Base-by-base conservation (phyloP, 768 basidiomycete genomes). In the Paxillus ammoniavirescens region DNA sequence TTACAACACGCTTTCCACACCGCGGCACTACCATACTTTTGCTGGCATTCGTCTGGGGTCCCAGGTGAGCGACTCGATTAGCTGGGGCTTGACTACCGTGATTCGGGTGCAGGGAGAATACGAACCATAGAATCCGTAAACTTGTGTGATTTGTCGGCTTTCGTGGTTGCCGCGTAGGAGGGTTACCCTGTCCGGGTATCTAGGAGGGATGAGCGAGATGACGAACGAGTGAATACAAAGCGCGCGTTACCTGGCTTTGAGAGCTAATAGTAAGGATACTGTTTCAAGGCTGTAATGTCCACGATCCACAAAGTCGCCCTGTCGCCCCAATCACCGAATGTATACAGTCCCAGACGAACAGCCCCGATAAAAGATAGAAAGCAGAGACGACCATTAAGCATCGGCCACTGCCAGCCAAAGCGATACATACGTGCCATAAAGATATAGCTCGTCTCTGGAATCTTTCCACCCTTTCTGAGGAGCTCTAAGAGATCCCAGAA, bases 1-100 rank as follows among this genome's bases (percentile, higher is more conserved):
- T 83, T 87, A 74, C 96, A 98, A 65, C 96, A 98, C 17, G 92
- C 91, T 71, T 95, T 96, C 96, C 96, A 98, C 21, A 98, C 93
- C 2, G 88, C 84, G 5, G 96, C 85, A 56, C 87, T 93, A 37
- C 96, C 96, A 69, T 98, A 98, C 70, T 98, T 98, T 72, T 93
- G 93, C 71, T 97, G 94, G 64, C 96, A 98, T 72, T 98, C 96
- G 66, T 97, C 95, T 91, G 57, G 33, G 23, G 15, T 17, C 47
- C 63, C 18, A 14, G 15, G 40, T 30, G 40, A 5, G 17, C 26
- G 26, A 21, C 21, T 21, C 28, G 40, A 17, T 55, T 10, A 42
- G 44, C 41, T 30, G 21, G 37, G 9, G 8, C 17, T 17, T 23
- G 18, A 17, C 14, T 7, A n/a, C 43, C 15, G 15, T 6, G 12